Base-by-base conservation (phyloP, 192 early-diverging fungal species). In the Endogone sp. region DNA sequence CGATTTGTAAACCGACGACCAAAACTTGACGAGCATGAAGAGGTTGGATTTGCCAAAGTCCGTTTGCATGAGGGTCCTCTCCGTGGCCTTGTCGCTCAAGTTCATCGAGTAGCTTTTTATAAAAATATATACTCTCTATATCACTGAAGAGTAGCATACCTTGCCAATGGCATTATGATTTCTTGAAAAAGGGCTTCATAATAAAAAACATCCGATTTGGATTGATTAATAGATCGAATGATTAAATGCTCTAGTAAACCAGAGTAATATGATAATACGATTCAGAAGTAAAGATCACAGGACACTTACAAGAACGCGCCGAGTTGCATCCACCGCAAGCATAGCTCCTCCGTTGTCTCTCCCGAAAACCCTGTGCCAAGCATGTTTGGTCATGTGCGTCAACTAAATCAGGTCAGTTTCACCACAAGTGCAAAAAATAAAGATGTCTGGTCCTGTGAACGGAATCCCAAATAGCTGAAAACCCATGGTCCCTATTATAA, bases 391-490 rank as follows among this genome's bases (percentile, higher is more conserved):
- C n/a, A n/a, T n/a, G n/a, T n/a, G n/a, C n/a, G n/a, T n/a, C n/a
- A n/a, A n/a, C n/a, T n/a, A n/a, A n/a, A n/a, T n/a, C n/a, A n/a
- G n/a, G n/a, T n/a, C n/a, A n/a, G 37, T 13, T 13, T 44, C 13
- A 8, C 37, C 37, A 44, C 4, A 44, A 44, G 37, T 13, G 59
- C 59, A n/a, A n/a, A 60, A 10, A 28, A 4, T 9, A 44, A 80
- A 77, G n/a, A 85, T 85, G 57, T 85, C 84, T 2, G 84, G 69
- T n/a, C 84, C 84, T 2, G 82, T 71, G 75, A 85, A 78, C 2
- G 82, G 84, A 26, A 85, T 84, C 56, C 84, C 84, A 60, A 85
- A 85, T 13, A 85, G 65, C 20, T 81, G 81, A 72, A 85, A 84
- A 54, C 78, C 68, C 49, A 85, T 68, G 49, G 74, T 56, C 16